Conservation (phyloP, 345 rosid species). For the Populus simonii region DNA sequence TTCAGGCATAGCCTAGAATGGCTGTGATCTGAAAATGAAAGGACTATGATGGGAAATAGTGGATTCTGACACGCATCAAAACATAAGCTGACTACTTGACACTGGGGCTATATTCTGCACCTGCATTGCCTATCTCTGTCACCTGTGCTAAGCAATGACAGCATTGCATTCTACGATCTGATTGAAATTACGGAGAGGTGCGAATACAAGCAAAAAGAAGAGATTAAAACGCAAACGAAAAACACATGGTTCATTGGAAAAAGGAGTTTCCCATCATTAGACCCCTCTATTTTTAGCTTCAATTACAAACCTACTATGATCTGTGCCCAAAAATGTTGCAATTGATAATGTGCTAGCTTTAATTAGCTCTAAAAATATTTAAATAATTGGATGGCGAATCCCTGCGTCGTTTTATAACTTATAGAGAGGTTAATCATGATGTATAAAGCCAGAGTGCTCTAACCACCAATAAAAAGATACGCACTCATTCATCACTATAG, state of each 20-base stretch:
- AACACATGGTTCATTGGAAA: conserved; percentile 17
- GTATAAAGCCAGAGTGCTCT: conserved; percentile 14
- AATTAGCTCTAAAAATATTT: not conserved
- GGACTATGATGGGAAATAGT: not conserved
- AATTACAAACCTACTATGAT: not conserved
- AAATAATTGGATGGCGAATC: not conserved
- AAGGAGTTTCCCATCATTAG: not conserved
- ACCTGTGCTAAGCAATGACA: not conserved
- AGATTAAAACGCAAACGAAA: not conserved
- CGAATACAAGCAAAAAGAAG: not conserved
- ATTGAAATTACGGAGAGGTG: not conserved
- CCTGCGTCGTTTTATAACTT: not conserved
- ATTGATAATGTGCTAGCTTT: not conserved
- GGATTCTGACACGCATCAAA: not conserved
- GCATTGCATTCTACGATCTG: not conserved
- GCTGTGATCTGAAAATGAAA: not conserved
- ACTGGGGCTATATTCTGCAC: not conserved
- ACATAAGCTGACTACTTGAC: not conserved
- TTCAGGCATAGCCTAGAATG: not conserved
- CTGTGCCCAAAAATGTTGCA: not conserved
- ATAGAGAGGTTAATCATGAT: not conserved
- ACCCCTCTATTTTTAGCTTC: not conserved
- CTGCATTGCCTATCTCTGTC: not conserved
- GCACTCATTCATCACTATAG: not conserved
- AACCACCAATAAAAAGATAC: conserved; percentile 7